Percentiles rank a stretch among this genome's conserved stretches.
phyloP scores from a whole-genome alignment of 1,284 basidiomycete species.

The Rhodotorula sp. region DNA sequence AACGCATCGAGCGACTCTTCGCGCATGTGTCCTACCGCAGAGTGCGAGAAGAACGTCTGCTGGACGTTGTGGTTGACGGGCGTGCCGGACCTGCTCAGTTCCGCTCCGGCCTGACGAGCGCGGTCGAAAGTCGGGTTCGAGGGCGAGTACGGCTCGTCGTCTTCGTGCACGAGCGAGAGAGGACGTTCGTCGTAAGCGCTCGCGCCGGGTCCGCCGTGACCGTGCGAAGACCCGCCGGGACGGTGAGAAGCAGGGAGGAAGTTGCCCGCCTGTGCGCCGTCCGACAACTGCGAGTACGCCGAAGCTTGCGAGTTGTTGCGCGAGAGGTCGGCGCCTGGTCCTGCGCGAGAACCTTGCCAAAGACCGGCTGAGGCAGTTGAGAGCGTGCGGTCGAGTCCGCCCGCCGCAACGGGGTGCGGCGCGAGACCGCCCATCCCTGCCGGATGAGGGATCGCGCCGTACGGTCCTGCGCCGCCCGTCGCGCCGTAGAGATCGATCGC shows the following conservation, averaged over 20 bases:
- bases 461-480: constrained; percentile 7
- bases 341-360: constrained; percentile 3
- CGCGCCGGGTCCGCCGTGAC: not conserved
- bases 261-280: not conserved
- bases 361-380: constrained; percentile 4
- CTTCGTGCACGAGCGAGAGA: constrained; percentile 17
- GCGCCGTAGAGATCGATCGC: constrained; percentile 22
- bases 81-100: constrained; percentile 31
- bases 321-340: not conserved
- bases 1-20: not conserved
- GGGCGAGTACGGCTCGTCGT: constrained; percentile 12
- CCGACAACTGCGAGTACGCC: constrained; percentile 19
- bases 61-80: constrained; percentile 40
- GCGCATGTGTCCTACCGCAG: not conserved
- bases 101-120: not conserved
- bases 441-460: not conserved
- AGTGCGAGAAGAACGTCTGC: constrained; percentile 33
- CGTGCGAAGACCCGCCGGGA: not conserved
- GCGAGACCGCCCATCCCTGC: not conserved
- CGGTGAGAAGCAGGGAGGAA: constrained; percentile 3
- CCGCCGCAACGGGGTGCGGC: not conserved
- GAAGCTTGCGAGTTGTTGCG: constrained; percentile 15
- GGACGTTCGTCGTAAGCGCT: constrained; percentile 14
- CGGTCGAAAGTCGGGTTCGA: not conserved
- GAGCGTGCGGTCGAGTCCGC: constrained; percentile 13